Evolutionary conservation across 2,329 filamentous ascomycete species (phyloP).

Genomic region (Colletotrichum nymphaeae): DNA sequence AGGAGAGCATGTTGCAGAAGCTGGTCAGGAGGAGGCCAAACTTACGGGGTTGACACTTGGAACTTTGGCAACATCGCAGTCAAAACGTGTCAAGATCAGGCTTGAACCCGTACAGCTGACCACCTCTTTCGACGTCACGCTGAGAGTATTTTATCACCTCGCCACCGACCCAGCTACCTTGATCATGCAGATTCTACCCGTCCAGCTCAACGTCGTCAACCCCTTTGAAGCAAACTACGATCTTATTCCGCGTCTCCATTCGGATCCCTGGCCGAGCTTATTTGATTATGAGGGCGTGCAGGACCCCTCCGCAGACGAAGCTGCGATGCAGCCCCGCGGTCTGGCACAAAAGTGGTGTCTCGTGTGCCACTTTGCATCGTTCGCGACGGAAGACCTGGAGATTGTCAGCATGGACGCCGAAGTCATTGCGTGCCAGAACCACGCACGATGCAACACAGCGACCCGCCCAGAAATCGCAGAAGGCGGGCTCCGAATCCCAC

Average conservation of each 20-base stretch:
- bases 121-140: conserved; percentile 73
- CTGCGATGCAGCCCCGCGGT: conserved; percentile 58
- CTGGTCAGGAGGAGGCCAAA: conserved; percentile 53
- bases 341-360: conserved; percentile 86
- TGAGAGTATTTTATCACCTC: conserved; percentile 83
- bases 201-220: conserved; percentile 78
- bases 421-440: conserved; percentile 70
- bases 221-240: conserved; percentile 96
- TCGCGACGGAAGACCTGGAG: conserved; percentile 77
- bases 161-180: conserved; percentile 83
- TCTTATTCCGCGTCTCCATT: conserved; percentile 81
- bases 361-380: conserved; percentile 78
- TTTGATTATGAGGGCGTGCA: conserved; percentile 72
- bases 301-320: conserved; percentile 45
- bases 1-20: conserved; percentile 45
- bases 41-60: conserved; percentile 57
- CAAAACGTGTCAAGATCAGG: conserved; percentile 56
- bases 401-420: conserved; percentile 72
- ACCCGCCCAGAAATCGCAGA: conserved; percentile 52
- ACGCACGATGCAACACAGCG: conserved; percentile 66
- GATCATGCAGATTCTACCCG: conserved; percentile 77
- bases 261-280: conserved; percentile 86
- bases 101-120: conserved; percentile 63
- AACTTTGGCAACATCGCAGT: conserved; percentile 58
- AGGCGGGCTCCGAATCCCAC: conserved; percentile 63